Percentiles rank a stretch among this genome's conserved stretches.
These are phyloP conservation scores for Fraxinus angustifolia DNA, from an alignment of 305 asterid species.

Conservation along the genomic window DNA sequence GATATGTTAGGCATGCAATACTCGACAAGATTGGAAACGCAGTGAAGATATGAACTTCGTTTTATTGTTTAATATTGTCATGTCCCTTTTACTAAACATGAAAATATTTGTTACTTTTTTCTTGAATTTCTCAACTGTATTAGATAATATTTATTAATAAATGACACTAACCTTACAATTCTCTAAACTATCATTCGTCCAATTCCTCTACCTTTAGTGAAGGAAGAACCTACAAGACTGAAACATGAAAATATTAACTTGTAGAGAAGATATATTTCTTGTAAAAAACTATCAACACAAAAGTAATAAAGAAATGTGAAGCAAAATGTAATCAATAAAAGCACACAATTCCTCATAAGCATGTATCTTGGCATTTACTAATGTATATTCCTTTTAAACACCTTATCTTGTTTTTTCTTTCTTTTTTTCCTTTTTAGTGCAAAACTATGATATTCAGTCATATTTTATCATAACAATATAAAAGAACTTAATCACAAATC, in stretches of 20 bases:
- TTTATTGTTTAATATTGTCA: neutral
- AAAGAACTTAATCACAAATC: neutral
- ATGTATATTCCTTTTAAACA: neutral
- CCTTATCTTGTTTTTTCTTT: too few species aligned
- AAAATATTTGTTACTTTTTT: neutral
- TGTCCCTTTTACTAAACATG: neutral
- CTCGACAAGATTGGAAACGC: too few species aligned
- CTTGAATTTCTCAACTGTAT: too few species aligned
- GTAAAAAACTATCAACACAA: neutral
- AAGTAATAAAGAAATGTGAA: neutral
- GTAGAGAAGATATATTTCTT: neutral
- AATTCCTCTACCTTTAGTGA: slow-evolving; percentile 55
- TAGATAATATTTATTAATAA: neutral
- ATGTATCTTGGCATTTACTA: neutral
- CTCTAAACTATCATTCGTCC: slow-evolving; percentile 62
- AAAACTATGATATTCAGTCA: neutral
- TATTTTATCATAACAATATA: neutral
- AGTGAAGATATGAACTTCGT: too few species aligned
- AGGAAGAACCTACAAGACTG: slow-evolving; percentile 66
- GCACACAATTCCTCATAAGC: neutral
- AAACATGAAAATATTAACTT: slow-evolving; percentile 21
- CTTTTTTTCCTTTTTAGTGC: too few species aligned
- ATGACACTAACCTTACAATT: slow-evolving; percentile 51
- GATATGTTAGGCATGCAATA: neutral
- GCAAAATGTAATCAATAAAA: neutral